Evolutionary conservation across 164 flowering plant genomes (phyloP), one percentile per base, ranked within the genome.

Genomic region (Buxus sempervirens): DNA sequence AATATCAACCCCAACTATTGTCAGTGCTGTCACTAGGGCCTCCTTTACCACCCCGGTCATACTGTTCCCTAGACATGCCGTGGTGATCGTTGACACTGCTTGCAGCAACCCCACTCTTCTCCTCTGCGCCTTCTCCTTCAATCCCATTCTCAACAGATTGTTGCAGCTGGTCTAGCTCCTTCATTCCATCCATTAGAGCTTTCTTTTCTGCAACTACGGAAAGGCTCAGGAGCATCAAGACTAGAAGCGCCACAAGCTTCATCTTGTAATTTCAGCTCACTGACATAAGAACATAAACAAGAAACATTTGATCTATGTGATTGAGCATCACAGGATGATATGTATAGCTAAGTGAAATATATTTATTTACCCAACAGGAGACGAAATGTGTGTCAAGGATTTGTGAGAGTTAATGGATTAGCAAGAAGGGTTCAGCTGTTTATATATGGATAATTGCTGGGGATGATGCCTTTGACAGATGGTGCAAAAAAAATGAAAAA

Each of bases 61-160:
- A 79, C 60, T 71, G 22, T 54, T 74, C 69, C 64, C 82, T 62
- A 15, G 80, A 76, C 28, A 76, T 76, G 67, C 45, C 64, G 38
- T 79, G 82, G 68, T 79, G 82, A 66, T 77, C 74, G 62, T 72
- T 64, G 4, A 66, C 49, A 68, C 27, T 69, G 56, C 64, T 64
- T 1, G 42, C 76, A 60, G 67, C 42, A 62, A 38, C 4, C 19
- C 21, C 67, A 9, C 7, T 67, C 41, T 62, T 63, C 57, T 65
- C 24, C 26, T n/a, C n/a, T n/a, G n/a, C n/a, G n/a, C n/a, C n/a
- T n/a, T n/a, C n/a, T n/a, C n/a, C n/a, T n/a, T n/a, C n/a, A n/a
- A n/a, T n/a, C n/a, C n/a, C n/a, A n/a, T n/a, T 58, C 38, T 42
- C 60, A 3, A 58, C 23, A 18, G 38, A 32, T 54, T 54, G 9